phyloP scores from a whole-genome alignment of 176 grass and related monocot genomes.

The Phragmites australis region DNA sequence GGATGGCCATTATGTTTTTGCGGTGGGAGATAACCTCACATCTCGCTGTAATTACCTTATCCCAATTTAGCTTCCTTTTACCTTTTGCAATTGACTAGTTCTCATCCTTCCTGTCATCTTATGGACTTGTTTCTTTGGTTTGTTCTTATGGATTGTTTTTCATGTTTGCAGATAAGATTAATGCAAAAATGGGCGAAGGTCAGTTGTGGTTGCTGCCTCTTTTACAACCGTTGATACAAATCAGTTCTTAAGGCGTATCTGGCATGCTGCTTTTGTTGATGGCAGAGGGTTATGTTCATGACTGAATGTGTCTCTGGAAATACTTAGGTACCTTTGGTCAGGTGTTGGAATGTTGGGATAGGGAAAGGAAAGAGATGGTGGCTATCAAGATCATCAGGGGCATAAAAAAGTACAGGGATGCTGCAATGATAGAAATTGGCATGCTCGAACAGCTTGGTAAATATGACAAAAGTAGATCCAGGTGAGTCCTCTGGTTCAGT shows the following conservation, averaged over 20 bases:
- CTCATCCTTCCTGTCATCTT: too few relatives aligned
- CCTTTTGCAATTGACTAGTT: neutral
- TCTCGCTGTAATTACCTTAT: constrained; percentile 73
- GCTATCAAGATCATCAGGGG: constrained; percentile 80
- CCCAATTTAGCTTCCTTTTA: neutral
- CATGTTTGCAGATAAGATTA: constrained; percentile 70
- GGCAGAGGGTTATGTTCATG: neutral
- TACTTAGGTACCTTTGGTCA: constrained; percentile 80
- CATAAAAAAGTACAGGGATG: constrained; percentile 69
- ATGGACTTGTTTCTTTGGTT: neutral
- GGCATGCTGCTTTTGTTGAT: neutral
- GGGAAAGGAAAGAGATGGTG: constrained; percentile 71
- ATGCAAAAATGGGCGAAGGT: constrained; percentile 98
- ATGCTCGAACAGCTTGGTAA: constrained; percentile 68
- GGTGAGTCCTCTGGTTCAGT: constrained; percentile 46
- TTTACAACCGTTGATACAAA: neutral
- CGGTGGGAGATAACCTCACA: constrained; percentile 90
- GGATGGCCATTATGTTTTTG: constrained; percentile 93
- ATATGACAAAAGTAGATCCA: constrained; percentile 56
- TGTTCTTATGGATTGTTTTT: constrained; percentile 27
- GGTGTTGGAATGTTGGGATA: constrained; percentile 84
- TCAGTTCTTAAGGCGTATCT: neutral
- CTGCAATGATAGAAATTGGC: constrained; percentile 85
- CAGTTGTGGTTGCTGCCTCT: constrained; percentile 20
- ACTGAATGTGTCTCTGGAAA: constrained; percentile 34